phyloP scores from a whole-genome alignment of 2,329 filamentous ascomycete genomes.

The Pseudogymnoascus sp. region DNA sequence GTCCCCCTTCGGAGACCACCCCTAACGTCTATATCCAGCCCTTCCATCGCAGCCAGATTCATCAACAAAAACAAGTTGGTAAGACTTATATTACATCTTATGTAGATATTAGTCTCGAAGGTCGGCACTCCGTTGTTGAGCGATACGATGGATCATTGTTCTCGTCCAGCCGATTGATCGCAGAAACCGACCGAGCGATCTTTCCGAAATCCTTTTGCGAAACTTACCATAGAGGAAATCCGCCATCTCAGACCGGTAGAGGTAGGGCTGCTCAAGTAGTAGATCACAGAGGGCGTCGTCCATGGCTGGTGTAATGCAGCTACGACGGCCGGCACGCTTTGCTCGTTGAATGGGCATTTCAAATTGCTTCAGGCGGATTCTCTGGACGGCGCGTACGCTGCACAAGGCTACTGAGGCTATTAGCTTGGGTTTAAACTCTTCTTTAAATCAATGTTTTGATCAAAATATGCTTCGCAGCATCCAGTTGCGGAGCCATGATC shows the following conservation, averaged over 20 bases:
- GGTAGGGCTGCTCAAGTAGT: constrained; percentile 25
- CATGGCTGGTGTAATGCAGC: constrained; percentile 23
- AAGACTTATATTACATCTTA: constrained; percentile 28
- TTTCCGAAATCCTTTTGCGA: background rate
- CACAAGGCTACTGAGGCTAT: constrained; percentile 18
- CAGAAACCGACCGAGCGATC: constrained; percentile 2
- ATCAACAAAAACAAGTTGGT: constrained; percentile 15
- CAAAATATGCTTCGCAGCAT: constrained; percentile 16
- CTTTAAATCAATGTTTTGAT: constrained; percentile 18
- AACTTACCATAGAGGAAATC: constrained; percentile 20
- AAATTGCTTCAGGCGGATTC: background rate
- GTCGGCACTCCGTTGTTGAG: constrained; percentile 28
- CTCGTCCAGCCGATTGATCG: constrained; percentile 24
- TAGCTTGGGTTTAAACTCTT: constrained; percentile 19
- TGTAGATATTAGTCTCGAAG: constrained; percentile 31
- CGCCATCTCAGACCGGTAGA: constrained; percentile 26
- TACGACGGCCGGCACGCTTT: constrained; percentile 19
- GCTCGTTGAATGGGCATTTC: background rate
- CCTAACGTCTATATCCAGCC: constrained; percentile 24
- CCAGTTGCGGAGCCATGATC: constrained; percentile 10
- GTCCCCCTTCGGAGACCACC: constrained; percentile 29
- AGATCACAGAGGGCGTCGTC: constrained; percentile 24
- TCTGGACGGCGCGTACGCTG: background rate
- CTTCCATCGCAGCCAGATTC: constrained; percentile 9
- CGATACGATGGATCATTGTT: constrained; percentile 27